Base-by-base conservation (phyloP, 1,284 basidiomycete genomes). In the Cutaneotrichosporon cutaneum region DNA sequence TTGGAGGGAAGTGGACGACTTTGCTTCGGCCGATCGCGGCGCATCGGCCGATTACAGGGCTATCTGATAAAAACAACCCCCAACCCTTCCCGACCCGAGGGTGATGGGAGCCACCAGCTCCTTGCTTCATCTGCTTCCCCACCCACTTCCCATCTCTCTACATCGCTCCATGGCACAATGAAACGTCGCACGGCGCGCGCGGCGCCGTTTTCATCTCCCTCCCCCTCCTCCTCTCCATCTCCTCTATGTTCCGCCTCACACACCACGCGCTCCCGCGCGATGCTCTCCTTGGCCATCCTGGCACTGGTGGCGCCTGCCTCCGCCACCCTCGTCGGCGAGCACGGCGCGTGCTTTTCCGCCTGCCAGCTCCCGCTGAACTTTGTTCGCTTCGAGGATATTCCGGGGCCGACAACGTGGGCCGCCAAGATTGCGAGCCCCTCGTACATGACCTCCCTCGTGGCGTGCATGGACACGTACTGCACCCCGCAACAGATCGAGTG, bases 391-490 rank as follows among this genome's bases (percentile, higher is more conserved):
- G 47, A 44, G 16, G 56, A 63, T 52, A 57, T 60, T 22, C 26
- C n/a, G 35, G 44, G 24, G 24, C 47, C 26, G 16, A 4, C 58
- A 22, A 45, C 32, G 13, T 64, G 59, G 62, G 24, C 35, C 6
- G 48, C 22, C 16, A 44, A 32, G 33, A 35, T 58, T 2, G 42
- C 32, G 1, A 56, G 47, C 2, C 5, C 33, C 3, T 8, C n/a
- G 1, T 66, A 30, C 57, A 42, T 66, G 44, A 65, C 61, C 2
- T 69, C 69, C 2, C 16, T 68, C 3, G 62, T 64, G 2, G 30
- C 62, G 9, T 70, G 68, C 52, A 63, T 63, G 39, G 53, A 58
- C 26, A 54, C 10, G 9, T 71, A 72, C 60, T 70, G 68, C 55
- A 14, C 21, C 16, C 18, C 35, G 9, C 24, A 62, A 42, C 11